A percentile compares a stretch with the other conserved stretches of the same genome.
Evolutionary conservation across 768 basidiomycete genomes (phyloP).

Genomic region (Pleurotus tuber-regium): DNA sequence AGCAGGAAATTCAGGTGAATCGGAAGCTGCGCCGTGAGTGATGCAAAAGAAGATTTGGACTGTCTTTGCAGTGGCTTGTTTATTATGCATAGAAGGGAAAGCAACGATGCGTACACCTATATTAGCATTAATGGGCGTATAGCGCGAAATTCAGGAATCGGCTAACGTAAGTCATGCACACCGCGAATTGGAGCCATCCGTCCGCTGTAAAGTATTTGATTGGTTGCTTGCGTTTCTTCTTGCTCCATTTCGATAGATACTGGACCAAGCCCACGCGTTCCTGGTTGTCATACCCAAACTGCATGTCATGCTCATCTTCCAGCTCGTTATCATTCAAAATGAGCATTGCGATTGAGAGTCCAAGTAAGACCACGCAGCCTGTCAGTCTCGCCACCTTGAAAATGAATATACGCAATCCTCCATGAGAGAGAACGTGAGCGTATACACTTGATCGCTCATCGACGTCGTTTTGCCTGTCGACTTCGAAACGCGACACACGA

Average conservation of each 20-base stretch:
- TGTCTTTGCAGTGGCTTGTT: slow-evolving; percentile 20
- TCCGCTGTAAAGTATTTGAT: too few species aligned
- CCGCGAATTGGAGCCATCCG: background rate
- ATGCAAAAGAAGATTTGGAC: background rate
- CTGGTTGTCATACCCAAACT: too few species aligned
- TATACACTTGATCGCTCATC: too few species aligned
- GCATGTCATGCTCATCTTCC: too few species aligned
- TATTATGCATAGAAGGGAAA: slow-evolving; percentile 35
- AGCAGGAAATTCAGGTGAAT: slow-evolving; percentile 26
- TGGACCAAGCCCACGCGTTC: too few species aligned
- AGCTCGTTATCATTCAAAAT: too few species aligned
- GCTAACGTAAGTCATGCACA: background rate
- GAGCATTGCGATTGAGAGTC: too few species aligned
- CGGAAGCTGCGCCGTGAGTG: too few species aligned
- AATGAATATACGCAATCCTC: slow-evolving; percentile 19
- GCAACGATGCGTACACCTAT: slow-evolving; percentile 39
- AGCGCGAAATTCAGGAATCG: background rate
- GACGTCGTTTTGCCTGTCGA: slow-evolving; percentile 13
- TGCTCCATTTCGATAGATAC: too few species aligned
- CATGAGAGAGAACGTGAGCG: too few species aligned
- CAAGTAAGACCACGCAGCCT: slow-evolving; percentile 20
- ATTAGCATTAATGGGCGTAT: background rate
- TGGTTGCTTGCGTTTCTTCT: too few species aligned
- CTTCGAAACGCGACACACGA: slow-evolving; percentile 9
- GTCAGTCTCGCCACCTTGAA: slow-evolving; percentile 20